These are phyloP conservation scores for Pseudovirgaria hyperparasitica DNA, from an alignment of 2,329 filamentous ascomycete genomes.

Conservation along the genomic window DNA sequence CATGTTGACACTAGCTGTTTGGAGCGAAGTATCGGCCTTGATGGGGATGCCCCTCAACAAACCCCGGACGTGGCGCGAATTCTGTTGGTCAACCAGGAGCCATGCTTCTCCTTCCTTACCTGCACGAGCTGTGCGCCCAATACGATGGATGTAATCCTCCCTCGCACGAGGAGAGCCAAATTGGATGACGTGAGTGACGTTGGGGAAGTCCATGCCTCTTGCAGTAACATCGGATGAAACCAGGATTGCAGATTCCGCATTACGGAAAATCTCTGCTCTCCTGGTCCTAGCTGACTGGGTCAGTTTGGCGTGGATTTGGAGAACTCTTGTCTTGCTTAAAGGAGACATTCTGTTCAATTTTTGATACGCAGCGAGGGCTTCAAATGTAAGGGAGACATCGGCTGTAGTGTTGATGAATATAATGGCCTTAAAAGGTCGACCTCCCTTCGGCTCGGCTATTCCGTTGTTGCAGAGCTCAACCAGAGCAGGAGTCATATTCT, in stretches of 20 bases:
- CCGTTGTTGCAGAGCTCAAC: conserved; percentile 62
- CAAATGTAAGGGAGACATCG: conserved; percentile 55
- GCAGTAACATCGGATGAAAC: conserved; percentile 39
- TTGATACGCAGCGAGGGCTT: conserved; percentile 46
- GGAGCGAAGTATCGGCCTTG: conserved; percentile 39
- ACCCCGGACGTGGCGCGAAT: conserved; percentile 35
- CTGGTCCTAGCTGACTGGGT: conserved; percentile 55
- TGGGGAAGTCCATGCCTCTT: conserved; percentile 40
- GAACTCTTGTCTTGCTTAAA: conserved; percentile 26
- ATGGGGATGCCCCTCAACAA: conserved; percentile 50
- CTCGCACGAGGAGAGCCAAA: conserved; percentile 31
- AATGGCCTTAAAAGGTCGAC: conserved; percentile 81
- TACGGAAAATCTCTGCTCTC: conserved; percentile 60
- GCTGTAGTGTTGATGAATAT: conserved; percentile 76
- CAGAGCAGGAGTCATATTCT: conserved; percentile 64
- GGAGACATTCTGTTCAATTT: conserved; percentile 27
- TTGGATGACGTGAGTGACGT: conserved; percentile 40
- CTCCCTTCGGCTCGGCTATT: conserved; percentile 29
- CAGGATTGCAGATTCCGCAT: conserved; percentile 41
- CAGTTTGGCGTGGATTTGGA: conserved; percentile 69
- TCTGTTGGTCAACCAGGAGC: conserved; percentile 47
- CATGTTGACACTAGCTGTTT: conserved; percentile 37
- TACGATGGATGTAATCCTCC: conserved; percentile 39
- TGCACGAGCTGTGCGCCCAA: conserved; percentile 47
- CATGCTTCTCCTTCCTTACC: conserved; percentile 61